These are phyloP conservation scores for Nakaseomyces glabratus DNA, from an alignment of 1,139 yeast genomes.

Conservation along the genomic window DNA sequence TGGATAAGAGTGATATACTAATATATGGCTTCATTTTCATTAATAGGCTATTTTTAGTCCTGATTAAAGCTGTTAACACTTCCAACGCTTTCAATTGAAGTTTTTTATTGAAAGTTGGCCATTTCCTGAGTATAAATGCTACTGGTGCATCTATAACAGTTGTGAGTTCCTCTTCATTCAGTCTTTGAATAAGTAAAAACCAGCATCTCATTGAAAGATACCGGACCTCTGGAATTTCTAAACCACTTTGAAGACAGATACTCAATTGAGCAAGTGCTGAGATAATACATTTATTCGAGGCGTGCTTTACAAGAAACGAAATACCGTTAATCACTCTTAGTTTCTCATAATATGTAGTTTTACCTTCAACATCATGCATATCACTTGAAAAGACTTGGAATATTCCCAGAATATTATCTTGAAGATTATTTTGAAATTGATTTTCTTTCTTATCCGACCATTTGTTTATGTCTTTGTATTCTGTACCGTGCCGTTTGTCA, in stretches of 20 bases:
- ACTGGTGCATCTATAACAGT: constrained; percentile 48
- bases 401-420: constrained; percentile 62
- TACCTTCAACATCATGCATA: constrained; percentile 64
- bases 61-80: constrained; percentile 66
- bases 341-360: constrained; percentile 64
- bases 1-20: constrained; percentile 24
- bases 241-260: constrained; percentile 74
- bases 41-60: constrained; percentile 44
- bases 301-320: constrained; percentile 48
- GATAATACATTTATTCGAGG: constrained; percentile 54
- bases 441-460: constrained; percentile 26
- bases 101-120: constrained; percentile 41
- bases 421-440: constrained; percentile 33
- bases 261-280: constrained; percentile 83
- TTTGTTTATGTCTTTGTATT: constrained; percentile 20
- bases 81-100: constrained; percentile 48
- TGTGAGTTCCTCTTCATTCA: constrained; percentile 45
- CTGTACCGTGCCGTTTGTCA: constrained; percentile 24
- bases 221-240: constrained; percentile 56
- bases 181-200: constrained; percentile 43
- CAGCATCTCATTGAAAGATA: constrained; percentile 61
- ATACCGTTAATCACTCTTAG: constrained; percentile 67
- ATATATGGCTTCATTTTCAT: constrained; percentile 28
- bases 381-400: constrained; percentile 73
- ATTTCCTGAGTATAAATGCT: constrained; percentile 56